These are phyloP conservation scores for Aspergillus oerlinghausenensis DNA, from an alignment of 2,329 filamentous ascomycete genomes.

Conservation along the genomic window DNA sequence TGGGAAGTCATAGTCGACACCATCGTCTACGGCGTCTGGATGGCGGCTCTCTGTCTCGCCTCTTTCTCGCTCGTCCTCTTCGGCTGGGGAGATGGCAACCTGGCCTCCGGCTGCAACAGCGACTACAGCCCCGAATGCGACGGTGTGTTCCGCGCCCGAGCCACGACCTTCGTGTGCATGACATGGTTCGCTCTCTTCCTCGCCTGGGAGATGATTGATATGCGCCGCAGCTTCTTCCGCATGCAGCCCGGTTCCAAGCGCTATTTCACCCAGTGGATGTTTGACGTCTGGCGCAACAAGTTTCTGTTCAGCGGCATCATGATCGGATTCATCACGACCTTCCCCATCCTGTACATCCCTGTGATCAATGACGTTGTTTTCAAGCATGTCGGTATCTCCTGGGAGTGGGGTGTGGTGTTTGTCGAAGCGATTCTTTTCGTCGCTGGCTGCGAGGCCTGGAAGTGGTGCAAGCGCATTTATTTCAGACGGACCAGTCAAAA, in stretches of 20 bases:
- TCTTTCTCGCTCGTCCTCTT: slow-evolving; percentile 63
- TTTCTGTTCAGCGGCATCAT: slow-evolving; percentile 66
- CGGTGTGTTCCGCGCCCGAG: slow-evolving; percentile 65
- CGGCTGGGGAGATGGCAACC: slow-evolving; percentile 55
- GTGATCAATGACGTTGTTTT: slow-evolving; percentile 62
- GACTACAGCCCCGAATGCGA: slow-evolving; percentile 52
- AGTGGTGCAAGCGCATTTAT: slow-evolving; percentile 60
- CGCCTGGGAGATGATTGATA: slow-evolving; percentile 73
- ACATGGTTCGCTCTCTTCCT: slow-evolving; percentile 74
- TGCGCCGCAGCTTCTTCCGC: slow-evolving; percentile 69
- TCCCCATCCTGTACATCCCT: slow-evolving; percentile 64
- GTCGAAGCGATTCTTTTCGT: slow-evolving; percentile 59
- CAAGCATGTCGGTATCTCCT: slow-evolving; percentile 60
- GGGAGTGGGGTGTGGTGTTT: slow-evolving; percentile 68
- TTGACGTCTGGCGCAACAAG: slow-evolving; percentile 66
- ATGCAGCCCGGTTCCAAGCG: slow-evolving; percentile 61
- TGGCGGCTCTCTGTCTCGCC: slow-evolving; percentile 64
- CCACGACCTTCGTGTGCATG: slow-evolving; percentile 68
- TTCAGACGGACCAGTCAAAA: slow-evolving; percentile 34
- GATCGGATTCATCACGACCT: slow-evolving; percentile 53
- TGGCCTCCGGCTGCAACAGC: slow-evolving; percentile 60
- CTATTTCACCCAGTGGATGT: slow-evolving; percentile 62
- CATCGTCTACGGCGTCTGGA: slow-evolving; percentile 72
- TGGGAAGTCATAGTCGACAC: slow-evolving; percentile 74
- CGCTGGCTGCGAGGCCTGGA: slow-evolving; percentile 60